Conservation (phyloP, 768 basidiomycete genomes). For the Tylopilus balloui region DNA sequence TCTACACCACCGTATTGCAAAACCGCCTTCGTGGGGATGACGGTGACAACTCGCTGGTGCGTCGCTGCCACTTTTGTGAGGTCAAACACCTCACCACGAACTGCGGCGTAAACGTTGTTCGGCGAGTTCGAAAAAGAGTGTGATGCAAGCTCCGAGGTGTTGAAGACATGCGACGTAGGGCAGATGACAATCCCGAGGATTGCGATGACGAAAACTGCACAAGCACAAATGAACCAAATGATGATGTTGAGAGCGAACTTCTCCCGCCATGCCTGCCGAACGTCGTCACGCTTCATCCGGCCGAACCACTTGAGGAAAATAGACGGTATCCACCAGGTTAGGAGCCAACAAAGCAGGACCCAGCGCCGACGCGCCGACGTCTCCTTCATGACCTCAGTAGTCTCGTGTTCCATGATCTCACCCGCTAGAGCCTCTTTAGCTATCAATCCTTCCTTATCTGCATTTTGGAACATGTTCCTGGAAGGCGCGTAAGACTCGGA, state of each 20-base stretch:
- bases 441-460: conserved; percentile 63
- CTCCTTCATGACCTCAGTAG: conserved; percentile 82
- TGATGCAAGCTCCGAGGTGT: conserved; percentile 62
- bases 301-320: conserved; percentile 66
- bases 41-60: conserved; percentile 63
- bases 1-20: conserved; percentile 79
- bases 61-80: conserved; percentile 60
- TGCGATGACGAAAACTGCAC: conserved; percentile 89
- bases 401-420: conserved; percentile 84
- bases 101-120: conserved; percentile 72
- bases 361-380: conserved; percentile 76
- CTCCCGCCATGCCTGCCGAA: conserved; percentile 96
- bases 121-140: conserved; percentile 63
- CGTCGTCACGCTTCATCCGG: conserved; percentile 90
- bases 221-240: conserved; percentile 92
- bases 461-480: conserved; percentile 90
- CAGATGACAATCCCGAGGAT: conserved; percentile 86
- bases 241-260: conserved; percentile 92
- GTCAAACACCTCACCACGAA: conserved; percentile 95
- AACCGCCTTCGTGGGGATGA: conserved; percentile 71
- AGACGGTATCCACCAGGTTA: conserved; percentile 91
- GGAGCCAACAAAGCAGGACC: conserved; percentile 81
- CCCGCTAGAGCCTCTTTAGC: conserved; percentile 85
- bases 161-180: conserved; percentile 91
- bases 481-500: conserved; percentile 94